phyloP scores from a whole-genome alignment of 768 basidiomycete genomes.

The Hypholoma fasciculare region DNA sequence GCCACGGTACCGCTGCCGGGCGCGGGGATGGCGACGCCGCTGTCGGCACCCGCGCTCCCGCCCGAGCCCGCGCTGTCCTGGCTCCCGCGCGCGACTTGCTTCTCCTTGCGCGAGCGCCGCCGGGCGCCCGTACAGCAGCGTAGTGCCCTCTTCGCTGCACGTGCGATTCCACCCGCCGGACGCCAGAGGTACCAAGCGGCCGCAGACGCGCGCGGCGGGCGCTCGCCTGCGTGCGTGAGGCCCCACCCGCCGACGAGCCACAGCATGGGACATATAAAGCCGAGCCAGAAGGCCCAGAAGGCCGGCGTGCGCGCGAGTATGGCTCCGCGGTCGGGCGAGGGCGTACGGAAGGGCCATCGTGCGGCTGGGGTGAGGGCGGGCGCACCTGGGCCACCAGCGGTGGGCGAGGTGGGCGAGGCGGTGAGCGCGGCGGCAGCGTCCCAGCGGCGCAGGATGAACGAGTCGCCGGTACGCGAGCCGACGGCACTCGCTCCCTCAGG shows the following conservation, averaged over 20 bases:
- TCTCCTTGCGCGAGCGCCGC: slow-evolving; percentile 6
- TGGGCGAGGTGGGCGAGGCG: slow-evolving; percentile 15
- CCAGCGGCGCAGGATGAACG: slow-evolving; percentile 54
- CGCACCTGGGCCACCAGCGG: background rate
- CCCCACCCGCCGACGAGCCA: slow-evolving; percentile 83
- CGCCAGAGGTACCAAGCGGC: slow-evolving; percentile 51
- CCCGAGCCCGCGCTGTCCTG: slow-evolving; percentile 11
- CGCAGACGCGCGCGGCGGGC: slow-evolving; percentile 41
- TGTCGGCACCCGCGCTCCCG: too few species aligned
- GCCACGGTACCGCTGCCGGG: background rate
- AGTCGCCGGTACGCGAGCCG: slow-evolving; percentile 29
- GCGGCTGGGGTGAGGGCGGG: slow-evolving; percentile 15
- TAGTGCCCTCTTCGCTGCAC: background rate
- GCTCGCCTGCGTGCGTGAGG: slow-evolving; percentile 46
- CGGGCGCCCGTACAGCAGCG: too few species aligned
- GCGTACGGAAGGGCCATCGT: slow-evolving; percentile 13
- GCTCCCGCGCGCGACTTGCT: background rate
- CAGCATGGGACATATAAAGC: slow-evolving; percentile 70
- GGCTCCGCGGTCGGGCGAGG: background rate
- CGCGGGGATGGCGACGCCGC: too few species aligned
- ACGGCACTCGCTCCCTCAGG: background rate
- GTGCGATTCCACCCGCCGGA: slow-evolving; percentile 24
- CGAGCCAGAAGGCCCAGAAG: slow-evolving; percentile 72
- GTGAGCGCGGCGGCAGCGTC: slow-evolving; percentile 37
- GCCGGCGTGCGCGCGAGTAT: slow-evolving; percentile 35